phyloP scores from a whole-genome alignment of 1,284 basidiomycete species.

The Microbotryomycetes sp. region DNA sequence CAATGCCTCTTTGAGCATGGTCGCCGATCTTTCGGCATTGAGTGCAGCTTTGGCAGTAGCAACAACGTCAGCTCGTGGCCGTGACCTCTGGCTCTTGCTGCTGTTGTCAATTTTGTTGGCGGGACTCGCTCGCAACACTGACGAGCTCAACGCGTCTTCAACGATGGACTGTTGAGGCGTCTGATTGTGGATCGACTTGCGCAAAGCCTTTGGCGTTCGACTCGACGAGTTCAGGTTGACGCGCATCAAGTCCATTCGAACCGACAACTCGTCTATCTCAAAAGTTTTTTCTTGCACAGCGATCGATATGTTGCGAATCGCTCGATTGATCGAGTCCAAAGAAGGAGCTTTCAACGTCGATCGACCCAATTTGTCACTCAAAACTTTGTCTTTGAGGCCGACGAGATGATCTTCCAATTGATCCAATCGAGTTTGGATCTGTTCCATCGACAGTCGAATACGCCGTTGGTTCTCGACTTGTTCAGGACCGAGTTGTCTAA shows the following conservation, averaged over 20 bases:
- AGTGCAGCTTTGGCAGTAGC: constrained; percentile 62
- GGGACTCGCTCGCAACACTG: not conserved
- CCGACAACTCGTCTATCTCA: constrained; percentile 54
- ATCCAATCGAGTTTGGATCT: constrained; percentile 63
- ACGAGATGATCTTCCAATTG: constrained; percentile 70
- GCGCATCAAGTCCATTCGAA: constrained; percentile 54
- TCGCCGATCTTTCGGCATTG: constrained; percentile 65
- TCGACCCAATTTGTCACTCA: constrained; percentile 58
- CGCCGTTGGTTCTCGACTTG: constrained; percentile 73
- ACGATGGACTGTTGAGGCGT: constrained; percentile 8
- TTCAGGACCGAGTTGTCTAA: constrained; percentile 77
- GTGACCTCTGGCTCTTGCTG: not conserved
- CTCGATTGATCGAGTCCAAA: constrained; percentile 72
- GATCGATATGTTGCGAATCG: constrained; percentile 69
- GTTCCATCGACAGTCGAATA: constrained; percentile 62
- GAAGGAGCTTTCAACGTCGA: constrained; percentile 63
- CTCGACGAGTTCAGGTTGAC: constrained; percentile 36
- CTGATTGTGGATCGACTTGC: not conserved
- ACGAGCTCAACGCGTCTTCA: constrained; percentile 11
- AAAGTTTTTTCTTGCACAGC: constrained; percentile 54
- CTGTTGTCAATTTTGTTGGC: not conserved
- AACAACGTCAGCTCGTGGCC: not conserved
- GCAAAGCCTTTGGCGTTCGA: not conserved
- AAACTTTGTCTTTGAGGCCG: constrained; percentile 61
- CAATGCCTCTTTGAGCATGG: constrained; percentile 61